Conservation (phyloP, 2,329 filamentous ascomycete species). For the Pseudocercospora cruenta region DNA sequence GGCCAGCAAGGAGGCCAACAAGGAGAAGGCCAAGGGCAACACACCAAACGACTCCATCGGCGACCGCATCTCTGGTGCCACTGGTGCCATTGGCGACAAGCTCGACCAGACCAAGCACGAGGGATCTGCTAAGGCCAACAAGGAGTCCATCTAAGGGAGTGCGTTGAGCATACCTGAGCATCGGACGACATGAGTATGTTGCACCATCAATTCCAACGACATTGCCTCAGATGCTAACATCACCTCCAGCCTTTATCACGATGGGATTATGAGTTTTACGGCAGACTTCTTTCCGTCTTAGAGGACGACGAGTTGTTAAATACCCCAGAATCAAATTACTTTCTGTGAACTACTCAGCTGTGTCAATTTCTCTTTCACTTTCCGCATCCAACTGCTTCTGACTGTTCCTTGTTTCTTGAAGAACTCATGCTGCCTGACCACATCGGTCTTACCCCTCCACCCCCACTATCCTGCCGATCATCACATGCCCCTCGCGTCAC, state of each 20-base stretch:
- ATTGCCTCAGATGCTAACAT: not conserved
- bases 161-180: conserved; percentile 1
- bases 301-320: conserved; percentile 5
- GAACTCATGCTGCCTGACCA: too few species aligned
- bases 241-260: not conserved
- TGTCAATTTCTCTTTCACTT: not conserved
- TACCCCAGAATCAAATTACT: conserved; percentile 7
- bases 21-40: conserved; percentile 63
- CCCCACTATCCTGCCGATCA: not conserved
- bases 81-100: conserved; percentile 59
- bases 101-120: conserved; percentile 57
- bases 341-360: not conserved
- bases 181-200: not conserved
- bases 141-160: conserved; percentile 41
- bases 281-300: not conserved
- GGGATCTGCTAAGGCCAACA: conserved; percentile 53
- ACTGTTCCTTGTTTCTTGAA: too few species aligned
- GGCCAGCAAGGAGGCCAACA: conserved; percentile 71
- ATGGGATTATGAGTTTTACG: conserved; percentile 9
- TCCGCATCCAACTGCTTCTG: too few species aligned
- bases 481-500: not conserved
- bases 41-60: conserved; percentile 53
- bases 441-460: not conserved
- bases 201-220: not conserved
- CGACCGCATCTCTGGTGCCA: conserved; percentile 59